These are phyloP conservation scores for Phytophthora meadii DNA, from an alignment of 352 stramenopile species.

Conservation along the genomic window DNA sequence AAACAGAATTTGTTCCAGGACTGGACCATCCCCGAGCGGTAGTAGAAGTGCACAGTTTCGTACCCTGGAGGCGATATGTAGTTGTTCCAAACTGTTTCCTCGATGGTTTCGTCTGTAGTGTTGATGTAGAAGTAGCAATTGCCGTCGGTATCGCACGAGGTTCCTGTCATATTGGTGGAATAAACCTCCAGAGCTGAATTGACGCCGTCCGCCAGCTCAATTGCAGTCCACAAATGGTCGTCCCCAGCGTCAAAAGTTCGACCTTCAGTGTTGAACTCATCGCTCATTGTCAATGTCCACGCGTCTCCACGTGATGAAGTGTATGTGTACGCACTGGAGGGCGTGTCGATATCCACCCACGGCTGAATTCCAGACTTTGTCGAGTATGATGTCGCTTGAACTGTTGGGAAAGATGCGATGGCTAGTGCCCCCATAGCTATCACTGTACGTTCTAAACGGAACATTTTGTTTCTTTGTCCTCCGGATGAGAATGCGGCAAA, in stretches of 20 bases:
- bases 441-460: slow-evolving; percentile 1
- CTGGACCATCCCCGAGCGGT: slow-evolving; percentile 86
- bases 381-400: slow-evolving; percentile 7
- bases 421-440: neutral
- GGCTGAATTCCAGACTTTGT: neutral
- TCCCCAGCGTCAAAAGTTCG: slow-evolving; percentile 90
- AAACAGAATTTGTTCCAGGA: slow-evolving; percentile 97
- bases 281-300: slow-evolving; percentile 75
- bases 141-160: slow-evolving; percentile 44
- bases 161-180: slow-evolving; percentile 74
- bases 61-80: slow-evolving; percentile 30
- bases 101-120: slow-evolving; percentile 39
- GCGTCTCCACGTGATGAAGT: slow-evolving; percentile 54
- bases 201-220: slow-evolving; percentile 56
- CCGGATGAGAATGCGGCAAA: neutral
- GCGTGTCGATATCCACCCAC: slow-evolving; percentile 21
- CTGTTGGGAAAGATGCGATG: neutral
- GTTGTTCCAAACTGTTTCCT: neutral
- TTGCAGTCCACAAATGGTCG: slow-evolving; percentile 91
- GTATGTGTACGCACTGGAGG: slow-evolving; percentile 21
- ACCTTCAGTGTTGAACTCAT: slow-evolving; percentile 44
- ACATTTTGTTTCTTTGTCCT: slow-evolving; percentile 1
- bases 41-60: slow-evolving; percentile 42
- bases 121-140: slow-evolving; percentile 50
- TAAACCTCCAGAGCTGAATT: slow-evolving; percentile 93